These are phyloP conservation scores for Rhizophagus sp. DNA, from an alignment of 192 early-diverging fungal genomes.

Conservation along the genomic window DNA sequence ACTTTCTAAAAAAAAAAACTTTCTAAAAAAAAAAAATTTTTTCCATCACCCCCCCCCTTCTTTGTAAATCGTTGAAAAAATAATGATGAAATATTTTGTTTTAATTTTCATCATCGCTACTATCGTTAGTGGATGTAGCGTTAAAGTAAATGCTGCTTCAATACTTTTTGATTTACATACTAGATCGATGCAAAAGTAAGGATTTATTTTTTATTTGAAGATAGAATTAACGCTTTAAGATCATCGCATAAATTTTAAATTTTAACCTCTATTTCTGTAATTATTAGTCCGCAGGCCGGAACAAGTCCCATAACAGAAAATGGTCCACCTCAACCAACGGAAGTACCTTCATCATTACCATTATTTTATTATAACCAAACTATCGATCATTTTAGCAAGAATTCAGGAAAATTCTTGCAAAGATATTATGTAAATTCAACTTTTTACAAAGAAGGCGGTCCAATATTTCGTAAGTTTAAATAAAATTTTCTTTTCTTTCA, in stretches of 20 bases:
- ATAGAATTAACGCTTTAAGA: neutral
- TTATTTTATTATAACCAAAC: constrained; percentile 21
- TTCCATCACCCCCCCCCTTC: no score
- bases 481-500: neutral
- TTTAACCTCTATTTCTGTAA: neutral
- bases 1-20: no score
- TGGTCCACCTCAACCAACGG: neutral
- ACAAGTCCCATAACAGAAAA: neutral
- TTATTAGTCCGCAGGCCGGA: neutral
- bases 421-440: constrained; percentile 25
- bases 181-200: neutral
- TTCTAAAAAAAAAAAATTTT: no score
- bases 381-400: constrained; percentile 19
- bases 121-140: neutral
- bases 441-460: constrained; percentile 26
- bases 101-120: neutral
- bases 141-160: neutral
- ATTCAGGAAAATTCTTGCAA: neutral
- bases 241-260: neutral
- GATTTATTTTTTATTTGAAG: neutral
- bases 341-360: neutral
- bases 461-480: constrained; percentile 12
- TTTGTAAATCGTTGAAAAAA: neutral
- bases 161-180: neutral
- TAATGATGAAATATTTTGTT: neutral